Base-by-base conservation (phyloP, 2,329 filamentous ascomycete species). In the Lasiodiplodia sp. region DNA sequence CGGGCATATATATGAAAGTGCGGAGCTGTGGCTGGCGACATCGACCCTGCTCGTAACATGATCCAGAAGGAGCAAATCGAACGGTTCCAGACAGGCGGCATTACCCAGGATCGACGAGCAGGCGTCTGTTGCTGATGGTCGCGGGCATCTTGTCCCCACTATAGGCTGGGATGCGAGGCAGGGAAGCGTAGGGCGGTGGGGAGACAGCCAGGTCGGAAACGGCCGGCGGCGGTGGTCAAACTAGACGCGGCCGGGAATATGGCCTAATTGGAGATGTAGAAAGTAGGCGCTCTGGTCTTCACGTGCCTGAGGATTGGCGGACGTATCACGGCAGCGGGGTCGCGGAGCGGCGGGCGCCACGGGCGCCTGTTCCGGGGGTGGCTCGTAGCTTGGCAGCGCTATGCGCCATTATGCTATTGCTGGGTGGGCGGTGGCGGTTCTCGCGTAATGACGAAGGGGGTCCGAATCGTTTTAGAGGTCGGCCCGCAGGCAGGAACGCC, bases 361-460 rank as follows among this genome's bases (percentile, higher is more conserved):
- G 44, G 47, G 65, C 65, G 65, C n/a, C 28, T n/a, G 28, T 18
- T 52, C 55, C 38, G 65, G 44, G 55, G 65, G 28, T 60, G 65
- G 65, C 65, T 44, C 44, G 51, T 23, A 40, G 23, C 53, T 40
- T 51, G 53, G 55, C 65, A 21, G 40, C 40, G 31, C 55, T 37
- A 49, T 66, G 64, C 64, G 51, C n/a, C 40, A 66, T 31, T 23
- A 44, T 57, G 65, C 55, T 34, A 57, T 58, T n/a, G 64, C 28
- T 57, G n/a, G 34, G 34, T 47, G 64, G n/a, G 21, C 25, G 49
- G 53, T 40, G 53, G 53, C 23, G 52, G 65, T 60, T 57, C 21
- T 58, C 31, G 65, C 28, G 60, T 64, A 67, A 67, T 67, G 55
- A 67, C 55, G 51, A 60, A 52, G 40, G 49, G 51, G 31, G 53